phyloP scores from a whole-genome alignment of 2,329 filamentous ascomycete species.

The Ceratocystis variospora region DNA sequence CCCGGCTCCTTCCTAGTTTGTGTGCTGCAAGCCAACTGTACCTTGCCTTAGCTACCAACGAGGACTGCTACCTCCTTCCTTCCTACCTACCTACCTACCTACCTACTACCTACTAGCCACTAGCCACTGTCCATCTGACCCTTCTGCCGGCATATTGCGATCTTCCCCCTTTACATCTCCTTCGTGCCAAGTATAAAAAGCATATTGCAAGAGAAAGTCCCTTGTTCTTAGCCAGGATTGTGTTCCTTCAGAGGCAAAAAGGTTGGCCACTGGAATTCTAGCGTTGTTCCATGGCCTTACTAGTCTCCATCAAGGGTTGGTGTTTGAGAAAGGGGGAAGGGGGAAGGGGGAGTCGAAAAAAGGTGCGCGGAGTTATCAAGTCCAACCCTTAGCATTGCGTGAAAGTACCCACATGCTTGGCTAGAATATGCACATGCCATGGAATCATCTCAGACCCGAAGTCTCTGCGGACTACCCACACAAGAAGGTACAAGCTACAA shows the following conservation, averaged over 20 bases:
- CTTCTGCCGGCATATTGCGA: not conserved
- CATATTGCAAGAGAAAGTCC: not conserved
- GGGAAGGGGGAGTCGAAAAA: too few relatives aligned
- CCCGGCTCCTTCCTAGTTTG: not conserved
- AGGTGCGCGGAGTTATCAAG: too few relatives aligned
- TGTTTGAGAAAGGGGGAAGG: not conserved
- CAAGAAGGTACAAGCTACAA: too few relatives aligned
- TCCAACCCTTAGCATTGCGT: too few relatives aligned
- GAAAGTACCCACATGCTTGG: too few relatives aligned
- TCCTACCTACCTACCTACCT: not conserved
- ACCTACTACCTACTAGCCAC: not conserved
- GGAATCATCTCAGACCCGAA: too few relatives aligned
- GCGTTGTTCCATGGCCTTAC: not conserved
- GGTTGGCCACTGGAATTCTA: constrained; percentile 4
- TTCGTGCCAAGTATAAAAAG: not conserved
- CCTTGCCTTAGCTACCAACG: too few relatives aligned
- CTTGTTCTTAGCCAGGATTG: not conserved
- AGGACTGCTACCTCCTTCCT: not conserved
- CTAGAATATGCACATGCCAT: too few relatives aligned
- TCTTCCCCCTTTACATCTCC: not conserved
- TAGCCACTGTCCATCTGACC: not conserved
- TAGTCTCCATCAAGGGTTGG: not conserved
- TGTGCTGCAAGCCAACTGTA: too few relatives aligned
- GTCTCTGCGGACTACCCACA: too few relatives aligned
- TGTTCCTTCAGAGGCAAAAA: not conserved